Evolutionary conservation across 2,329 filamentous ascomycete genomes (phyloP).

Genomic region (Sordariomycetes sp.): DNA sequence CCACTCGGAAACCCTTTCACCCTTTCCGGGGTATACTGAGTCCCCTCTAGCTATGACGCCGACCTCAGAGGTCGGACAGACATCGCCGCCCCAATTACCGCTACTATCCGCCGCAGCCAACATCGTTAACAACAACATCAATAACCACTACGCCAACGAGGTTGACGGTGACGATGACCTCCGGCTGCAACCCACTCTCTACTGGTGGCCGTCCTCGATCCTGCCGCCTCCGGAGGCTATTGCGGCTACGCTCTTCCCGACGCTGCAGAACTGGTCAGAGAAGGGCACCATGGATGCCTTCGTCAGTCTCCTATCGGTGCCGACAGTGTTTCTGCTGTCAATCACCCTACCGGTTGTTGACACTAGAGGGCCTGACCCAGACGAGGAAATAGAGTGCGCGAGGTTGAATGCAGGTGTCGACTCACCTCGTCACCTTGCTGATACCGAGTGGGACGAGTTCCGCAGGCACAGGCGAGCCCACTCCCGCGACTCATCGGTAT

Average conservation of each 20-base stretch:
- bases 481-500: constrained; percentile 11
- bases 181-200: constrained; percentile 10
- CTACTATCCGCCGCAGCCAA: neutral
- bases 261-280: constrained; percentile 67
- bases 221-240: constrained; percentile 65
- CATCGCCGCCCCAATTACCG: neutral
- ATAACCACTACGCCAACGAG: neutral
- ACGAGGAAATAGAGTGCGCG: neutral
- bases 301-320: constrained; percentile 72
- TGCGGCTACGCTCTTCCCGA: constrained; percentile 72
- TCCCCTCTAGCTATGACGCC: constrained; percentile 24
- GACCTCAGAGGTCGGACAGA: neutral
- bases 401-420: neutral
- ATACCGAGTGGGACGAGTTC: constrained; percentile 47
- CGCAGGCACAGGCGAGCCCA: constrained; percentile 30
- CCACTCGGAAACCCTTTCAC: constrained; percentile 39
- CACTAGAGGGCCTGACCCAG: constrained; percentile 17
- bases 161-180: neutral
- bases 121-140: constrained; percentile 3
- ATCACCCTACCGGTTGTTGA: constrained; percentile 90
- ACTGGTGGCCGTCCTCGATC: constrained; percentile 73
- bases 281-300: constrained; percentile 81
- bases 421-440: neutral
- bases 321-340: constrained; percentile 81
- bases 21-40: constrained; percentile 62